Conservation (phyloP, 2,329 filamentous ascomycete genomes). For the Aspergillus ibericus region DNA sequence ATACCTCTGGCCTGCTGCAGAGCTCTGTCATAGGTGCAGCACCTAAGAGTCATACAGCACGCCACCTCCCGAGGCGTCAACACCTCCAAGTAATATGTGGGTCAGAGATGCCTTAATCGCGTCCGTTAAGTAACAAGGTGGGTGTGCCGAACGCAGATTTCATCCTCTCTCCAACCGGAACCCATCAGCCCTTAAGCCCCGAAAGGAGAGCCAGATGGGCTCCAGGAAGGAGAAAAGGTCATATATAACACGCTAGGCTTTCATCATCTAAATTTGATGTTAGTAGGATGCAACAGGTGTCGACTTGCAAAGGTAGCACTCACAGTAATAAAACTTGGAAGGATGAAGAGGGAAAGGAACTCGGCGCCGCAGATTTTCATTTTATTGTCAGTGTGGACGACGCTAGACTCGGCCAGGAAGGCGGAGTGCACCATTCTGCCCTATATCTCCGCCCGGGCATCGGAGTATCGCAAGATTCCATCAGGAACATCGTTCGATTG, state of each 20-base stretch:
- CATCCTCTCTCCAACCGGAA: slow-evolving; percentile 70
- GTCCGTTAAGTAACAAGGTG: slow-evolving; percentile 95
- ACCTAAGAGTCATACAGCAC: slow-evolving; percentile 11
- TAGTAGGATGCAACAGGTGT: slow-evolving; percentile 22
- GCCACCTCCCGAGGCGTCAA: slow-evolving; percentile 12
- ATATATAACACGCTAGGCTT: slow-evolving; percentile 95
- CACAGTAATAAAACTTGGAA: slow-evolving; percentile 99
- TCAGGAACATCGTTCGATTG: not conserved
- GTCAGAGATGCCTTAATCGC: slow-evolving; percentile 98
- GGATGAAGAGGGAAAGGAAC: slow-evolving; percentile 71
- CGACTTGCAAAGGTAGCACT: slow-evolving; percentile 46
- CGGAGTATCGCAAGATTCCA: not conserved
- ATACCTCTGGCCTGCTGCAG: not conserved
- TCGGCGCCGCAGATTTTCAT: slow-evolving; percentile 25
- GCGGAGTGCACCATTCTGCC: slow-evolving; percentile 23
- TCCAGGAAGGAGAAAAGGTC: slow-evolving; percentile 67
- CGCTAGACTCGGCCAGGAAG: slow-evolving; percentile 26
- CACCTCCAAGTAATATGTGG: slow-evolving; percentile 54
- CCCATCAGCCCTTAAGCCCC: slow-evolving; percentile 80
- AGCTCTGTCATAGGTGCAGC: slow-evolving; percentile 17
- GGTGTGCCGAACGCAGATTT: slow-evolving; percentile 99
- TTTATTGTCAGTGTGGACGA: slow-evolving; percentile 24
- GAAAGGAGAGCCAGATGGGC: slow-evolving; percentile 74
- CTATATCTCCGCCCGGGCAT: not conserved
- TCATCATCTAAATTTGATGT: slow-evolving; percentile 78